phyloP scores from a whole-genome alignment of 1,139 yeast species.

The Pichia inconspicua region DNA sequence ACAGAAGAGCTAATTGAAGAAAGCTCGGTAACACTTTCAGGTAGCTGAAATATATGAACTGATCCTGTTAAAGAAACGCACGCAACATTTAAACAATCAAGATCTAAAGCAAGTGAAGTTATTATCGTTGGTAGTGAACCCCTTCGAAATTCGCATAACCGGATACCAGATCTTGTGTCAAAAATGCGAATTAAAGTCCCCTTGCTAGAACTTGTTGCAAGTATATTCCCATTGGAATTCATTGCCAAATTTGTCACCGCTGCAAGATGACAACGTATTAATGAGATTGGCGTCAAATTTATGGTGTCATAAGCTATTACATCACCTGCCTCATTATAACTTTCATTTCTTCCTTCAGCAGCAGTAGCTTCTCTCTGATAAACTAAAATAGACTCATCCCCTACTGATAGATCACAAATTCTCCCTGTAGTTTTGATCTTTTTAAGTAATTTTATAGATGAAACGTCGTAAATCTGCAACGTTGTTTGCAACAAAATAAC shows the following conservation, averaged over 20 bases:
- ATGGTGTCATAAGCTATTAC: slow-evolving; percentile 55
- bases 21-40: slow-evolving; percentile 13
- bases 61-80: slow-evolving; percentile 65
- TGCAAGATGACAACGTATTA: slow-evolving; percentile 53
- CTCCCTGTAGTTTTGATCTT: slow-evolving; percentile 38
- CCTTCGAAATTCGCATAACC: slow-evolving; percentile 52
- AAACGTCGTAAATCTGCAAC: slow-evolving; percentile 80
- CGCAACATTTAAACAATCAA: slow-evolving; percentile 46
- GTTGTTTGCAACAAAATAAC: slow-evolving; percentile 77
- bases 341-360: not conserved
- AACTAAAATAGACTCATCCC: not conserved
- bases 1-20: slow-evolving; percentile 1
- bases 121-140: slow-evolving; percentile 60
- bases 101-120: slow-evolving; percentile 44
- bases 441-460: slow-evolving; percentile 79
- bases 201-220: slow-evolving; percentile 64
- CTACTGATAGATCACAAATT: not conserved
- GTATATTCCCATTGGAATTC: slow-evolving; percentile 43
- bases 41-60: slow-evolving; percentile 52
- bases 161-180: slow-evolving; percentile 28
- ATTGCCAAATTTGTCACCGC: slow-evolving; percentile 40
- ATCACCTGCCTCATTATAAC: slow-evolving; percentile 8
- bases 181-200: slow-evolving; percentile 66
- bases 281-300: slow-evolving; percentile 44
- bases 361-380: not conserved